Conservation (phyloP, 2,329 filamentous ascomycete species). For the Coniochaeta pulveracea region DNA sequence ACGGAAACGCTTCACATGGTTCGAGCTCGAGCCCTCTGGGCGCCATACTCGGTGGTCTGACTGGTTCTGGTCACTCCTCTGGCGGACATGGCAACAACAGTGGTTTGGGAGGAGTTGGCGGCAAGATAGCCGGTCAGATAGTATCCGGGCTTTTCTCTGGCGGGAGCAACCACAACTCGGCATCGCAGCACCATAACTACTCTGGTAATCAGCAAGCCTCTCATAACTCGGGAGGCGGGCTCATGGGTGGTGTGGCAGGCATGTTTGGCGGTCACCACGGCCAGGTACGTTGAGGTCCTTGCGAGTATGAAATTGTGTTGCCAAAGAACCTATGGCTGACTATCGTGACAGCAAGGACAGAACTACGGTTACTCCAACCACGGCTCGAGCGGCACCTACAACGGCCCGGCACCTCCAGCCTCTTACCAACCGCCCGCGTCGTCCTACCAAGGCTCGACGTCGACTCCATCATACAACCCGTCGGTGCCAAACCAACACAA, state of each 20-base stretch:
- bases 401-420: constrained; percentile 50
- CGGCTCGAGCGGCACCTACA: constrained; percentile 44
- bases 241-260: constrained; percentile 43
- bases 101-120: constrained; percentile 22
- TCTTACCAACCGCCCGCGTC: constrained; percentile 38
- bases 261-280: constrained; percentile 37
- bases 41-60: constrained; percentile 31
- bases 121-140: constrained; percentile 47
- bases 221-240: constrained; percentile 26
- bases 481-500: constrained; percentile 13
- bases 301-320: not conserved
- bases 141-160: constrained; percentile 43
- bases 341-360: constrained; percentile 26
- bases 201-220: constrained; percentile 32
- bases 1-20: constrained; percentile 23
- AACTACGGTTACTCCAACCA: constrained; percentile 54
- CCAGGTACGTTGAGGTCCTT: constrained; percentile 21
- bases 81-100: constrained; percentile 14
- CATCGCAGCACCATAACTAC: constrained; percentile 30
- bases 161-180: constrained; percentile 25
- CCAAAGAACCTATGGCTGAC: not conserved
- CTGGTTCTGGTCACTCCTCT: constrained; percentile 13
- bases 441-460: constrained; percentile 17
- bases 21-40: constrained; percentile 25
- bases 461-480: constrained; percentile 12